Base-by-base conservation (phyloP, 108 stramenopile genomes). In the Cyclotella choctawhatcheeana region DNA sequence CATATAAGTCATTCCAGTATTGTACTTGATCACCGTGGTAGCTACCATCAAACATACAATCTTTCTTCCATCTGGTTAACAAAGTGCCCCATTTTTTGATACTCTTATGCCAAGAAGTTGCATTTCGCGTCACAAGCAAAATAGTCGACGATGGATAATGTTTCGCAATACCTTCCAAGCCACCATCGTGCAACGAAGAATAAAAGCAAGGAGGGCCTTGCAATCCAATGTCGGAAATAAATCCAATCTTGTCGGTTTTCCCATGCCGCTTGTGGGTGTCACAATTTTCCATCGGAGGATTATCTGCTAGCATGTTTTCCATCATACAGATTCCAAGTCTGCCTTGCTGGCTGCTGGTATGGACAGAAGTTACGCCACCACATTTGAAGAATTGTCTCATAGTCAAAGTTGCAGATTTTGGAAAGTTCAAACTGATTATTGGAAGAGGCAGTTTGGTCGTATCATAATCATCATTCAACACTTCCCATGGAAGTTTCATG, bases 271-370 rank as follows among this genome's bases (percentile, higher is more conserved):
- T 24, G 7, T 58, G 27, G 17, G 43, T 61, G 45, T 76, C 40
- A 25, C 74, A 76, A 18, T 66, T 55, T 32, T 76, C 30, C 20
- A 76, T 30, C 13, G 74, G 74, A 44, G 74, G 72, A 20, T 56
- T 64, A 44, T 47, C 72, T 10, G 60, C 32, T 1, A 81, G 29
- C n/a, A 63, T 35, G 58, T 81, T 81, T 66, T 81, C 79, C 63
- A 67, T 63, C 79, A 81, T 81, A 24, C 79, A 81, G 35, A 73
- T 64, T 6, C 62, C 79, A 44, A 81, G 64, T 5, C 79, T 72
- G 0, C 71, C 71, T 16, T 73, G 48, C 40, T 68, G 79, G 7
- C 64, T 73, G 40, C 55, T 50, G 17, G 79, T 81, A 55, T 81
- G 79, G 29, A 64, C 29, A 45, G 72, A 53, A 44, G 67, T 69